These are phyloP conservation scores for Coemansia sp. DNA, from an alignment of 192 early-diverging fungal genomes.

Conservation along the genomic window DNA sequence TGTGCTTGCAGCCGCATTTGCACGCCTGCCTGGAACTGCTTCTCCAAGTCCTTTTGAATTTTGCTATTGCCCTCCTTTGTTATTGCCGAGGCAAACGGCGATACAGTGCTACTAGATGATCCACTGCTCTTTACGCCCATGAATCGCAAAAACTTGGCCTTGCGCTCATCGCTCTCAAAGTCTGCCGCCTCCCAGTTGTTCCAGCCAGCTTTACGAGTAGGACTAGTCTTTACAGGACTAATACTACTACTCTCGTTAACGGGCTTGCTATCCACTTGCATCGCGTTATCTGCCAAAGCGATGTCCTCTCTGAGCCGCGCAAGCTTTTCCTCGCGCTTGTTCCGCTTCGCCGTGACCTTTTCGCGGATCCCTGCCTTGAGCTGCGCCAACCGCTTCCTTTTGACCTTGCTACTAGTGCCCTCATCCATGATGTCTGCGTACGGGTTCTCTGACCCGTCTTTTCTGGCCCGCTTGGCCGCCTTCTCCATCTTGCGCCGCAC, in stretches of 20 bases:
- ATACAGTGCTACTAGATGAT: constrained; percentile 4
- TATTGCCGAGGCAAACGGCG: constrained; percentile 54
- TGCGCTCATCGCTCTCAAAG: constrained; percentile 49
- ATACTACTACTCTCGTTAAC: not conserved
- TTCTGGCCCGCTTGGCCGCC: not conserved
- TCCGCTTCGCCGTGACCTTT: not conserved
- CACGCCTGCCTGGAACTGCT: constrained; percentile 46
- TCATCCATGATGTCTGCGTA: not conserved
- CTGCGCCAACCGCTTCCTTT: constrained; percentile 5
- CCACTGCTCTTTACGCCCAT: constrained; percentile 34
- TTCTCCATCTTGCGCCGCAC: constrained; percentile 18
- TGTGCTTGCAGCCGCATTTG: constrained; percentile 33
- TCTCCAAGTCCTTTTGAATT: constrained; percentile 49
- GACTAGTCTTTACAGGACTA: not conserved
- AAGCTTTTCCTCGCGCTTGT: constrained; percentile 4
- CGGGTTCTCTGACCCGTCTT: constrained; percentile 11
- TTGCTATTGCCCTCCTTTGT: constrained; percentile 33
- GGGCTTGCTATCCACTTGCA: not conserved
- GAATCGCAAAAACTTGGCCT: constrained; percentile 51
- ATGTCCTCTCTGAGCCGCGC: constrained; percentile 6
- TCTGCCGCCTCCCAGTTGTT: constrained; percentile 55
- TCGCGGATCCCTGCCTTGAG: constrained; percentile 5
- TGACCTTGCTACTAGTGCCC: not conserved
- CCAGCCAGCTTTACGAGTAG: constrained; percentile 22
- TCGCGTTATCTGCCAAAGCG: constrained; percentile 3